Evolutionary conservation across 495 filamentous ascomycete genomes (phyloP).

Genomic region (Aspergillus baeticus): DNA sequence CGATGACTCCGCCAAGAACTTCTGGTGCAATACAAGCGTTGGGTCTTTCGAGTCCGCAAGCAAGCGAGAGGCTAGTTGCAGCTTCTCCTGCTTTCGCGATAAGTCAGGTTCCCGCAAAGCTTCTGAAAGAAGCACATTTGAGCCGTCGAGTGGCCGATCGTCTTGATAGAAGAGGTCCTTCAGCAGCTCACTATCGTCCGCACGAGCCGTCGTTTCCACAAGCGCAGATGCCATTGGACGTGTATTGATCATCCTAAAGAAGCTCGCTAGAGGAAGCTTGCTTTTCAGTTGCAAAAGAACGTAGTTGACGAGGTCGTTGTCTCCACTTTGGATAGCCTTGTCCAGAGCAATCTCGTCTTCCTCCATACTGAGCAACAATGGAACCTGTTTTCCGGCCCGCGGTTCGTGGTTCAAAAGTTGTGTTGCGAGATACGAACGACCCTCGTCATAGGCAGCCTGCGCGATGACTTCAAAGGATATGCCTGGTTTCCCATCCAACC

Average conservation of each 20-base stretch:
- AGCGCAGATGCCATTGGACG: slow-evolving; percentile 86
- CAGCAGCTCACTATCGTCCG: slow-evolving; percentile 76
- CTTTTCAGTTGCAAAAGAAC: slow-evolving; percentile 87
- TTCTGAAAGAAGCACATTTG: slow-evolving; percentile 82
- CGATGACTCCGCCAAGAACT: slow-evolving; percentile 71
- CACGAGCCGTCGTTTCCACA: slow-evolving; percentile 77
- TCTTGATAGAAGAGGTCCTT: slow-evolving; percentile 99
- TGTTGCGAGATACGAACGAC: slow-evolving; percentile 80
- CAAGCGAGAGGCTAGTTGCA: slow-evolving; percentile 78
- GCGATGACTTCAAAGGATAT: slow-evolving; percentile 96
- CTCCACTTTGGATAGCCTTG: slow-evolving; percentile 94
- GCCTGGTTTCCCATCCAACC: slow-evolving; percentile 79
- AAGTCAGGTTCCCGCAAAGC: slow-evolving; percentile 65
- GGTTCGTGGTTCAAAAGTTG: slow-evolving; percentile 91
- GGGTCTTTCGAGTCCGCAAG: slow-evolving; percentile 82
- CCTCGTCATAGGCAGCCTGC: slow-evolving; percentile 93
- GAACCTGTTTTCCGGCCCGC: slow-evolving; percentile 90
- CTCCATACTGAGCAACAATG: slow-evolving; percentile 91
- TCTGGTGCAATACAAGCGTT: slow-evolving; percentile 62
- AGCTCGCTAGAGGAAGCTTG: slow-evolving; percentile 84
- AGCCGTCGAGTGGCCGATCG: slow-evolving; percentile 85
- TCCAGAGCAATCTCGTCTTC: slow-evolving; percentile 94
- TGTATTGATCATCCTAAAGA: slow-evolving; percentile 89
- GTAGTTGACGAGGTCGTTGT: slow-evolving; percentile 87
- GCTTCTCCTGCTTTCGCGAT: slow-evolving; percentile 70